Conservation (phyloP, 1,139 yeast species). For the Groenewaldozyma sp. region DNA sequence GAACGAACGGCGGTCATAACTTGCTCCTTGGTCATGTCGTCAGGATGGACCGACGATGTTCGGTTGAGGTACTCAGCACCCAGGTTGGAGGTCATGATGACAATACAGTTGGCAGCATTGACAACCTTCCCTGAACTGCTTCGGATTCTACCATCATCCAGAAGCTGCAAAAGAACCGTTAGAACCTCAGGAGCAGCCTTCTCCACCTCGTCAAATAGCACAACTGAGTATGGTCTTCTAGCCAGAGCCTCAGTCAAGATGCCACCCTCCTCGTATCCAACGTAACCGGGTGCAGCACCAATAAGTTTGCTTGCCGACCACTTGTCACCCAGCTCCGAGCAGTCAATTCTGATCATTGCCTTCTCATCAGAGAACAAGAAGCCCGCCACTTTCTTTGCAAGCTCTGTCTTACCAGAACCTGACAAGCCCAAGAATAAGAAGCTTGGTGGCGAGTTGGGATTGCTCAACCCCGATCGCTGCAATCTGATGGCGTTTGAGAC, state of each 20-base stretch:
- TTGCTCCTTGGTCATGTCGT: conserved; percentile 55
- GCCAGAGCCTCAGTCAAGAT: conserved; percentile 84
- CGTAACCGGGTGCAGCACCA: conserved; percentile 98
- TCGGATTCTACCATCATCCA: conserved; percentile 95
- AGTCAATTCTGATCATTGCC: conserved; percentile 95
- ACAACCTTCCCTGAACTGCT: conserved; percentile 90
- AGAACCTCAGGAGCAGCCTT: conserved; percentile 99
- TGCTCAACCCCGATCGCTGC: conserved; percentile 90
- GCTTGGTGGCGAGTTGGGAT: conserved; percentile 94
- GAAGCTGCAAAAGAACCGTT: conserved; percentile 78
- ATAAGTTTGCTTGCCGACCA: conserved; percentile 89
- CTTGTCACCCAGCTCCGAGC: conserved; percentile 92
- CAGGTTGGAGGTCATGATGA: conserved; percentile 94
- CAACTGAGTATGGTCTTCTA: conserved; percentile 89
- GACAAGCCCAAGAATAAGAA: conserved; percentile 91
- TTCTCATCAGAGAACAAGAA: conserved; percentile 91
- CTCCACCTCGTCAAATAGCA: conserved; percentile 92
- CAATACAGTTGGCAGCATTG: conserved; percentile 83
- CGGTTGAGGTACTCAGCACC: conserved; percentile 87
- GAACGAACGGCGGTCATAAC: conserved; percentile 81
- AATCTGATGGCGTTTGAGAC: conserved; percentile 91
- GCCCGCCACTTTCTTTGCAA: conserved; percentile 93
- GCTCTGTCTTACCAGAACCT: conserved; percentile 97
- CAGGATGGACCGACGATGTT: conserved; percentile 46
- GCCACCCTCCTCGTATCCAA: conserved; percentile 98